phyloP scores from a whole-genome alignment of 768 basidiomycete species.

The Russula sp. region DNA sequence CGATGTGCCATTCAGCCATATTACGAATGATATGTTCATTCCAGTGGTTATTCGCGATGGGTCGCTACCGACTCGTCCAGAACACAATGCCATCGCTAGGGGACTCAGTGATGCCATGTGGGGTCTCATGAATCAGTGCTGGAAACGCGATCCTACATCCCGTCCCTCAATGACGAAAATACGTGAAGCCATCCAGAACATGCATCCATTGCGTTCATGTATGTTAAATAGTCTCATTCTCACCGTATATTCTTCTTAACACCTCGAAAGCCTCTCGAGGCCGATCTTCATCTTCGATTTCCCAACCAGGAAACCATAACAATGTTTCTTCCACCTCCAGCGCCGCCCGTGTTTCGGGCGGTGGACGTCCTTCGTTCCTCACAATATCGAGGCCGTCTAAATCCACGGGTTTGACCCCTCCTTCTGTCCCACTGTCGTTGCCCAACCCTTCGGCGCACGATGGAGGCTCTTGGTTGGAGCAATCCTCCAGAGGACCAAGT shows the following conservation, averaged over 20 bases:
- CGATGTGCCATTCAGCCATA: constrained; percentile 34
- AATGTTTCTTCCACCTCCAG: neutral
- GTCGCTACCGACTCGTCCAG: constrained; percentile 37
- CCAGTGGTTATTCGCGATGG: constrained; percentile 34
- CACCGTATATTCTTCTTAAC: neutral
- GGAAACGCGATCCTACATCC: constrained; percentile 35
- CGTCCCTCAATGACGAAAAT: constrained; percentile 38
- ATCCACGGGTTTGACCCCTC: neutral
- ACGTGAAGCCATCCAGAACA: constrained; percentile 23
- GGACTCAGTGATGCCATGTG: constrained; percentile 39
- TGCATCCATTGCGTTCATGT: constrained; percentile 14
- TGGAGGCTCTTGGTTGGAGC: neutral
- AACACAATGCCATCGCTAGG: constrained; percentile 24
- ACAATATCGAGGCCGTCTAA: neutral
- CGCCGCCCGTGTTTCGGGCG: neutral
- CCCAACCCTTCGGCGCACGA: neutral
- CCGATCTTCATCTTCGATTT: neutral
- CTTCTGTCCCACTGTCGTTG: neutral
- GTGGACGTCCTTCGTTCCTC: neutral
- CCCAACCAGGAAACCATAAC: neutral
- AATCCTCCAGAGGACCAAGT: neutral
- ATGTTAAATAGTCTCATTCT: neutral
- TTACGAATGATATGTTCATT: constrained; percentile 33
- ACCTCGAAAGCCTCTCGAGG: constrained; percentile 2
- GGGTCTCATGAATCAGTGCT: constrained; percentile 40